Evolutionary conservation across 495 filamentous ascomycete genomes (phyloP).

Genomic region (Penicillium macrosclerotiorum): DNA sequence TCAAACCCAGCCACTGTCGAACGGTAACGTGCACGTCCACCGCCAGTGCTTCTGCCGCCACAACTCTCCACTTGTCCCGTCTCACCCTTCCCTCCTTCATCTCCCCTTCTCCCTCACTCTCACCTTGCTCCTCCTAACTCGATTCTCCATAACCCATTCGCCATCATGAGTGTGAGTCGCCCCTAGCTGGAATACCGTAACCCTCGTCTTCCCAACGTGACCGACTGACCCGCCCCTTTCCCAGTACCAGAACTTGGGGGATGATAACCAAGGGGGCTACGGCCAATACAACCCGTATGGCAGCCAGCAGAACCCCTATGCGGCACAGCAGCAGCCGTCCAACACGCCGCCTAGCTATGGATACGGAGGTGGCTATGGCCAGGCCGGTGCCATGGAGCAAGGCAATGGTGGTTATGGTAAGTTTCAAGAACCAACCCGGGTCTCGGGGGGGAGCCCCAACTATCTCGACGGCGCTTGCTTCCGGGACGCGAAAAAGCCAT

Average conservation of each 20-base stretch:
- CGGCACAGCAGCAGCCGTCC: conserved; percentile 23
- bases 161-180: conserved; percentile 38
- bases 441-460: too few species aligned
- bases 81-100: conserved; percentile 26
- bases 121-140: neutral
- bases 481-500: too few species aligned
- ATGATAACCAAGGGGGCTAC: conserved; percentile 46
- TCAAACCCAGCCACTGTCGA: too few species aligned
- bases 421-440: conserved; percentile 7
- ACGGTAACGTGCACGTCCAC: too few species aligned
- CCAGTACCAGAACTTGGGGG: conserved; percentile 35
- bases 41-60: conserved; percentile 17
- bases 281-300: conserved; percentile 63
- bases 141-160: neutral
- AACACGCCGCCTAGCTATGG: conserved; percentile 43
- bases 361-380: conserved; percentile 38
- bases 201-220: neutral
- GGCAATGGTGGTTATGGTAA: conserved; percentile 45
- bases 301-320: conserved; percentile 47
- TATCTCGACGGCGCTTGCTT: too few species aligned
- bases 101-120: conserved; percentile 1
- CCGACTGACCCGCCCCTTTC: neutral
- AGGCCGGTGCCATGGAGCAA: conserved; percentile 41
- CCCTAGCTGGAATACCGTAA: too few species aligned
- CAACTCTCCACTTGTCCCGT: conserved; percentile 20